phyloP scores from a whole-genome alignment of 495 filamentous ascomycete species.

The Tuber brumale region DNA sequence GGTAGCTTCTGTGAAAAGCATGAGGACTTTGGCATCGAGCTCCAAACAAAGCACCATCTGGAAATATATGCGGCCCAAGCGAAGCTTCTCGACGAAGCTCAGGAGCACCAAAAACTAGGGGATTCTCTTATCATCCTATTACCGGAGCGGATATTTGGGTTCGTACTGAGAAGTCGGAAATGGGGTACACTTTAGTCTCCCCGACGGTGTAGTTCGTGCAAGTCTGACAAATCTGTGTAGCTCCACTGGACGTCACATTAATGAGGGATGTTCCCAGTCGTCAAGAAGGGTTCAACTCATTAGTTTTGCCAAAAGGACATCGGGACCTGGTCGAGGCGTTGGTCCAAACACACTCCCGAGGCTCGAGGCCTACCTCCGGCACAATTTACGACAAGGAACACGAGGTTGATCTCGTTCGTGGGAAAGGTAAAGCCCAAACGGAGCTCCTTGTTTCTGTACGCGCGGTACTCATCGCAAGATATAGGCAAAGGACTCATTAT shows the following conservation, averaged over 20 bases:
- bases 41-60: not conserved
- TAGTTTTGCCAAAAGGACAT: constrained; percentile 15
- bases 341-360: constrained; percentile 5
- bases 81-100: not conserved
- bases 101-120: not conserved
- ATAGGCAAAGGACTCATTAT: constrained; percentile 12
- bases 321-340: constrained; percentile 7
- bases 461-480: not conserved
- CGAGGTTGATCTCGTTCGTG: not conserved
- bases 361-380: not conserved
- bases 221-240: constrained; percentile 3
- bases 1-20: not conserved
- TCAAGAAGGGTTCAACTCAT: constrained; percentile 11
- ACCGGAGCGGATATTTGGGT: not conserved
- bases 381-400: not conserved
- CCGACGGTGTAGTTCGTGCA: not conserved
- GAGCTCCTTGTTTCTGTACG: not conserved
- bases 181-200: not conserved
- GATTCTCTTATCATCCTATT: not conserved
- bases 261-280: not conserved
- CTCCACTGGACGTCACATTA: not conserved
- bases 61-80: not conserved
- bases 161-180: constrained; percentile 10
- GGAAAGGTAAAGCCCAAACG: not conserved
- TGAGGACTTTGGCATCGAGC: not conserved